phyloP scores from a whole-genome alignment of 805 yeast species.

The Spathaspora arborariae region DNA sequence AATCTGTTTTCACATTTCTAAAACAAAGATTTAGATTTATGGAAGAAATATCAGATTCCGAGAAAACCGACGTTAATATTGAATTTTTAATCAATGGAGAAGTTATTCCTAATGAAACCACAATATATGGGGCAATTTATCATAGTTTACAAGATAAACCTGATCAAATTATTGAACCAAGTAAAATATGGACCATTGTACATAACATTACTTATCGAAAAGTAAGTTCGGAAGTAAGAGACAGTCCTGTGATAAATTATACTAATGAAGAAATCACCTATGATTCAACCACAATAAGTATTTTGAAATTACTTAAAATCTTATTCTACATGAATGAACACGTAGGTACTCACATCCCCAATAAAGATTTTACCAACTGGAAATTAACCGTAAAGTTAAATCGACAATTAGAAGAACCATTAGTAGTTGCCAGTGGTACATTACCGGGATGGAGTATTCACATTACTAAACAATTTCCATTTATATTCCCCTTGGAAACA shows the following conservation, averaged over 20 bases:
- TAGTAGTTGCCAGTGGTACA: conserved; percentile 81
- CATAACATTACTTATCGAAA: conserved; percentile 30
- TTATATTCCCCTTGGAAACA: conserved; percentile 79
- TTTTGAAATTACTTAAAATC: conserved; percentile 47
- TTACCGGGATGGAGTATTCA: conserved; percentile 82
- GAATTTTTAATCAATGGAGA: conserved; percentile 60
- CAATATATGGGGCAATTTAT: conserved; percentile 73
- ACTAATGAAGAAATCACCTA: no score
- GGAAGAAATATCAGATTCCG: conserved; percentile 15
- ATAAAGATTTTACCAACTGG: conserved; percentile 56
- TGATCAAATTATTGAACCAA: conserved; percentile 41
- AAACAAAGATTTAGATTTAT: conserved; percentile 36
- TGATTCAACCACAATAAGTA: conserved; percentile 30
- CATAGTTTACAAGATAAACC: conserved; percentile 40
- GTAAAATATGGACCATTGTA: conserved; percentile 53
- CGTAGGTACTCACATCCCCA: conserved; percentile 11
- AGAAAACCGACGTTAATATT: conserved; percentile 21
- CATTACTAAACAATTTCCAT: conserved; percentile 71
- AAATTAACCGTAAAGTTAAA: conserved; percentile 83
- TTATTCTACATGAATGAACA: conserved; percentile 39
- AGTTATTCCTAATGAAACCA: conserved; percentile 57
- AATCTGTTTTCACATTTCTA: conserved; percentile 46
- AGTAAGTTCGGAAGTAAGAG: conserved; percentile 7
- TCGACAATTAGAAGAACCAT: conserved; percentile 84
- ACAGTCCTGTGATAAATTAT: no score